Evolutionary conservation across 352 stramenopile species (phyloP).

Genomic region (Pythium utonaiense): DNA sequence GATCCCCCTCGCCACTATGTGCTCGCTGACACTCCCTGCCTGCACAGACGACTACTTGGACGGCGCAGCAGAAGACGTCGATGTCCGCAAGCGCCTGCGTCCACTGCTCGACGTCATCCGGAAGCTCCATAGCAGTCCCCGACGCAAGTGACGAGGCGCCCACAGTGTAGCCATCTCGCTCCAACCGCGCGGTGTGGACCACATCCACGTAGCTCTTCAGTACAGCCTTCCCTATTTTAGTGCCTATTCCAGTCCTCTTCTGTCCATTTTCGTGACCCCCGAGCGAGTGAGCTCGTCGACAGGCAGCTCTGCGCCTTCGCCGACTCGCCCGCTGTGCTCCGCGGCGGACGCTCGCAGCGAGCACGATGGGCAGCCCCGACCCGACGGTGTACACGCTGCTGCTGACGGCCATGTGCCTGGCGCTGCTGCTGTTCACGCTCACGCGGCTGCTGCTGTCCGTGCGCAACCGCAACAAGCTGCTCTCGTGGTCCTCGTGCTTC

Average conservation of each 20-base stretch:
- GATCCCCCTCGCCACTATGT: background rate
- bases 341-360: background rate
- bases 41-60: conserved; percentile 66
- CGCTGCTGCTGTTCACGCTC: conserved; percentile 71
- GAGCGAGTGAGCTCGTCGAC: conserved; percentile 6
- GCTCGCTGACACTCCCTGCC: conserved; percentile 1
- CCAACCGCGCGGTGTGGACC: background rate
- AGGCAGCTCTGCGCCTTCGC: background rate
- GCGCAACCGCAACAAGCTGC: conserved; percentile 80
- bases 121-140: conserved; percentile 15
- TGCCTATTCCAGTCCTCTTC: background rate
- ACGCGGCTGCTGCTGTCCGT: conserved; percentile 58
- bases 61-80: conserved; percentile 49
- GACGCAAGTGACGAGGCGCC: conserved; percentile 4
- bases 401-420: conserved; percentile 71
- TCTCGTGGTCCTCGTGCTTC: conserved; percentile 83
- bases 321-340: no score
- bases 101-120: conserved; percentile 63
- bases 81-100: conserved; percentile 67
- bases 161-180: conserved; percentile 5
- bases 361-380: conserved; percentile 34
- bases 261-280: conserved; percentile 3
- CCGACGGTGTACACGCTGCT: conserved; percentile 74
- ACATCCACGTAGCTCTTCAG: conserved; percentile 4
- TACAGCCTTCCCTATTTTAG: background rate